Conservation (phyloP, 2,329 filamentous ascomycete genomes). For the Byssoonygena ceratinophila region DNA sequence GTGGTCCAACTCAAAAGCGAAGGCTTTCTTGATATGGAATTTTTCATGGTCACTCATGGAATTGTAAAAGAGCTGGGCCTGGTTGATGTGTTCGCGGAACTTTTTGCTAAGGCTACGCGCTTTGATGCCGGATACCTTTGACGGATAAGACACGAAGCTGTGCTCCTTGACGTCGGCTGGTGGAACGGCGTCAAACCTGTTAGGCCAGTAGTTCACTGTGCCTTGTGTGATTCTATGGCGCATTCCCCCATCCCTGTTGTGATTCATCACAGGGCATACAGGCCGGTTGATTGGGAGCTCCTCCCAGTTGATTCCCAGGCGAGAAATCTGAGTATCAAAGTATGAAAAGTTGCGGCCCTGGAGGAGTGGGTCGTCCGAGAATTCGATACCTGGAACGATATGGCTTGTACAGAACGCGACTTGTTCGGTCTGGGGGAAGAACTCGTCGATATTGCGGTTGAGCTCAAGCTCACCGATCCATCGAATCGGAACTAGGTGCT, state of each 20-base stretch:
- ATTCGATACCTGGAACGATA: constrained; percentile 66
- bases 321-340: constrained; percentile 48
- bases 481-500: constrained; percentile 61
- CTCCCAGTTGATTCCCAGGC: constrained; percentile 64
- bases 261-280: constrained; percentile 63
- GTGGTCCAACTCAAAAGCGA: constrained; percentile 66
- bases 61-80: constrained; percentile 77
- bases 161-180: constrained; percentile 54
- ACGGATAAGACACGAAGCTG: constrained; percentile 57
- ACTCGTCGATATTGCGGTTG: constrained; percentile 71
- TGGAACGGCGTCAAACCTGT: constrained; percentile 53
- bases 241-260: constrained; percentile 63
- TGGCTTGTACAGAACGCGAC: constrained; percentile 73
- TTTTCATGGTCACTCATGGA: constrained; percentile 59
- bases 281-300: constrained; percentile 68
- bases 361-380: constrained; percentile 62
- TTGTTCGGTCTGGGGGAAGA: constrained; percentile 73
- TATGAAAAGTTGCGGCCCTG: constrained; percentile 62
- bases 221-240: constrained; percentile 64
- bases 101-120: constrained; percentile 53
- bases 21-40: constrained; percentile 48
- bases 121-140: constrained; percentile 60
- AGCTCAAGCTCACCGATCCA: constrained; percentile 72
- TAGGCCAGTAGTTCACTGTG: constrained; percentile 70
- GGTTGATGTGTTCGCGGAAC: constrained; percentile 66